Base-by-base conservation (phyloP, 345 rosid genomes). In the Garcia nutans region DNA sequence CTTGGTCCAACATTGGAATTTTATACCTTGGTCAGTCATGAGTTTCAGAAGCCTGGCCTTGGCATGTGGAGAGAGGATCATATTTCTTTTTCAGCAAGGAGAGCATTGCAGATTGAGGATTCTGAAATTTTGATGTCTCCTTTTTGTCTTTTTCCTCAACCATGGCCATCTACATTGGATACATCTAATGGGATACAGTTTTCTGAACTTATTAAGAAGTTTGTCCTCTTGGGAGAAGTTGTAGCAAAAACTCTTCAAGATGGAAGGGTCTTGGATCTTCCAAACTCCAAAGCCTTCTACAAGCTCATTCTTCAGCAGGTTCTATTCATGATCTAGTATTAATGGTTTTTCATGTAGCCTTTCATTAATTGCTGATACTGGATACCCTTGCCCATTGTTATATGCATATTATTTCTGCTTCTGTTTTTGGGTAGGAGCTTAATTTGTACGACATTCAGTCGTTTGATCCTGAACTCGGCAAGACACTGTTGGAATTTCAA, bases 1-100 rank as follows among this genome's bases (percentile, higher is more conserved):
- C 97, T 95, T 78, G 99, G 99, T 82, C 99, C 99, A 49, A 95
- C 97, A 13, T 78, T 95, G 84, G 99, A 95, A 85, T 95, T 93
- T 75, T 95, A 87, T 76, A 93, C 99, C 54, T 84, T 93, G 70
- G 94, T 95, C 66, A 87, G 97, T 83, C 91, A 83, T 49, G 99
- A 89, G 84, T 89, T 93, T 87, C 99, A 93, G 81, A 89, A 87
- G 74, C 78, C 78, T 6, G 89, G 90, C 74, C 87, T 89, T 83
- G 89, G 88, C 70, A 88, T 95, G 93, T 95, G 99, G 99, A 91
- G 99, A 81, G 89, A 79, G 79, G 93, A 91, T 81, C 79, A 83
- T 75, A 56, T 61, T 76, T 83, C 79, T 69, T 77, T 59, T 60
- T 42, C 76, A 73, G 74, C 77, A 11, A 70, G 71, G 64, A 65